Evolutionary conservation across 768 basidiomycete species (phyloP).

Genomic region (Fistulinella prunicolor): DNA sequence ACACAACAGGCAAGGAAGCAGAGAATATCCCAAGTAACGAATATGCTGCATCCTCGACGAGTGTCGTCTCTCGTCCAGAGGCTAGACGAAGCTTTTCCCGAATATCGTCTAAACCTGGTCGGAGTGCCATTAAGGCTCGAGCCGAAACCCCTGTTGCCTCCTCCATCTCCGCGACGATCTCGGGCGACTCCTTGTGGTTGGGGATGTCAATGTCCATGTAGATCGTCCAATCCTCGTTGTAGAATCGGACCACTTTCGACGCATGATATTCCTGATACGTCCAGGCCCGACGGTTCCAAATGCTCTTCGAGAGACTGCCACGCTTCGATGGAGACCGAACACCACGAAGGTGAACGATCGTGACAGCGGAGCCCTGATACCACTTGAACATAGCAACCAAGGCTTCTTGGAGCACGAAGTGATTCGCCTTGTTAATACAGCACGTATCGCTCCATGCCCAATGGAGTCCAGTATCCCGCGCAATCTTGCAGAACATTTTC

Average conservation of each 20-base stretch:
- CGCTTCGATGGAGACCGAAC: neutral
- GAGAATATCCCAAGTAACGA: too few species aligned
- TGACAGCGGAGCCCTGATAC: constrained; percentile 4
- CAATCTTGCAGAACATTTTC: too few species aligned
- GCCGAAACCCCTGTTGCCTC: neutral
- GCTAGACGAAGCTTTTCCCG: neutral
- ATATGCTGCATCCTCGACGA: too few species aligned
- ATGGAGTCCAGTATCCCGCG: too few species aligned
- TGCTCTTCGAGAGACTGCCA: neutral
- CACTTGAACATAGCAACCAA: constrained; percentile 8
- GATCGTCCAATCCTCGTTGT: too few species aligned
- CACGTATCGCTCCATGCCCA: too few species aligned
- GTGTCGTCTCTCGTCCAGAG: neutral
- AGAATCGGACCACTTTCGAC: too few species aligned
- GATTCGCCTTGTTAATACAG: constrained; percentile 4
- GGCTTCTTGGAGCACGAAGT: constrained; percentile 1
- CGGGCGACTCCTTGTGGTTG: constrained; percentile 5
- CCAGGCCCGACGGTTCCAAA: too few species aligned
- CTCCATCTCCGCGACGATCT: constrained; percentile 8
- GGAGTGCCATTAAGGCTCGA: neutral
- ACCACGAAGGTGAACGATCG: constrained; percentile 2
- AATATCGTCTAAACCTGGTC: neutral
- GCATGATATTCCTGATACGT: too few species aligned
- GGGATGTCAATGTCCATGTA: neutral
- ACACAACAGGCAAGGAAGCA: too few species aligned